phyloP scores from a whole-genome alignment of 345 rosid species.

The Populus ilicifolia region DNA sequence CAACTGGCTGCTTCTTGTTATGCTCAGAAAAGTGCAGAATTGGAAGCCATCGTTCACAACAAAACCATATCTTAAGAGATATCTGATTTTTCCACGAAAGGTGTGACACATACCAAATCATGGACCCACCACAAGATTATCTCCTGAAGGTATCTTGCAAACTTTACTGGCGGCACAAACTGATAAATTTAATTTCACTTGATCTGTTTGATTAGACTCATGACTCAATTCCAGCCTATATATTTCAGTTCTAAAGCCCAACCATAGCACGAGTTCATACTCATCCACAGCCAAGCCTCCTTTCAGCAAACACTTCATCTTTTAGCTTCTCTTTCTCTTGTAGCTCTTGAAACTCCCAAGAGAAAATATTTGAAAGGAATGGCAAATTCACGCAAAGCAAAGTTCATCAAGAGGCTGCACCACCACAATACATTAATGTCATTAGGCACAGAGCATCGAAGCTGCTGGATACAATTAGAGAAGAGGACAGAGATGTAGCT shows the following conservation, averaged over 20 bases:
- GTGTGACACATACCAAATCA: slow-evolving; percentile 22
- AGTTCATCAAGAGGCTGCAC: slow-evolving; percentile 78
- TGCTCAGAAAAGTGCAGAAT: slow-evolving; percentile 24
- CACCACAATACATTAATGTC: slow-evolving; percentile 69
- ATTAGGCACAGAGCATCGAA: slow-evolving; percentile 60
- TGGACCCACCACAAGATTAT: slow-evolving; percentile 7
- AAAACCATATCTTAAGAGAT: slow-evolving; percentile 27
- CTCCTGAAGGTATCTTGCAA: background rate
- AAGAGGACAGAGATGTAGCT: slow-evolving; percentile 63
- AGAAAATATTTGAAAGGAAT: slow-evolving; percentile 17
- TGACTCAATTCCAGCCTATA: slow-evolving; percentile 24
- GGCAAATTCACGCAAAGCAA: slow-evolving; percentile 61
- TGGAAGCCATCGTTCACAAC: slow-evolving; percentile 26
- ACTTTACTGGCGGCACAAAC: slow-evolving; percentile 30
- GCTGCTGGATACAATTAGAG: slow-evolving; percentile 70
- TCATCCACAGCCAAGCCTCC: slow-evolving; percentile 22
- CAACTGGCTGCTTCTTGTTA: slow-evolving; percentile 5
- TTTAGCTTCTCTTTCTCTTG: slow-evolving; percentile 2
- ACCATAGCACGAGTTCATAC: background rate
- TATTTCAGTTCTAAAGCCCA: slow-evolving; percentile 22
- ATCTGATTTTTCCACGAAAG: slow-evolving; percentile 20
- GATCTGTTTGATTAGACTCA: slow-evolving; percentile 20
- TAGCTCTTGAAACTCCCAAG: background rate
- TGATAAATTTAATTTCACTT: slow-evolving; percentile 4
- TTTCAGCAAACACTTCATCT: background rate